These are phyloP conservation scores for Gillenia trifoliata DNA, from an alignment of 306 rosid species.

Conservation along the genomic window DNA sequence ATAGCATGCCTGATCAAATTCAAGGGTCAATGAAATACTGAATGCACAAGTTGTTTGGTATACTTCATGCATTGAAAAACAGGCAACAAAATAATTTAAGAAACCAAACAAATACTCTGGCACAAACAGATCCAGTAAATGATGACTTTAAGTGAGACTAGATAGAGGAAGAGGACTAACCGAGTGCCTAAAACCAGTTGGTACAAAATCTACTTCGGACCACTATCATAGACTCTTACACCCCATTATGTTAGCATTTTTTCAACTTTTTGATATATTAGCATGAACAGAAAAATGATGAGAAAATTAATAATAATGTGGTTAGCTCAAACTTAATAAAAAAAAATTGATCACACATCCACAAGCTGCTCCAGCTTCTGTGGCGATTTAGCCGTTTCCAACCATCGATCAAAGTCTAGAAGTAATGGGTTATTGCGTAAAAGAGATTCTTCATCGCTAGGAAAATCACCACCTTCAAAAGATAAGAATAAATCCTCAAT, in stretches of 20 bases:
- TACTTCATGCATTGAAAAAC: not conserved
- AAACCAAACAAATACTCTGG: not conserved
- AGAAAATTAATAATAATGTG: no score
- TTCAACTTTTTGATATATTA: not conserved
- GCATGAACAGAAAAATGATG: no score
- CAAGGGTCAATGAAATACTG: conserved; percentile 1
- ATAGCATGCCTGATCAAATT: conserved; percentile 41
- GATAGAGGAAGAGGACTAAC: not conserved
- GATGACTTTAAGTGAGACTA: not conserved
- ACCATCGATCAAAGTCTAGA: no score
- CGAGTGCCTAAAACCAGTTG: not conserved
- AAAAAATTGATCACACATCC: no score
- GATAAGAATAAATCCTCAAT: no score
- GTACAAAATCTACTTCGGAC: not conserved
- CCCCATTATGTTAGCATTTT: not conserved
- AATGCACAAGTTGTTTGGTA: not conserved
- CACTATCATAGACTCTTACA: not conserved
- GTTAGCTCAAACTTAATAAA: no score
- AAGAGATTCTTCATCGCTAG: no score
- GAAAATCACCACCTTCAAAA: no score
- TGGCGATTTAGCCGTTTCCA: no score
- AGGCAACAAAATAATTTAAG: not conserved
- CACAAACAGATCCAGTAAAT: not conserved
- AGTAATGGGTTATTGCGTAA: no score
- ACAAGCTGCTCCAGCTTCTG: no score